Percentiles rank a stretch among this genome's conserved stretches.
These are phyloP conservation scores for Candida caryicola DNA, from an alignment of 805 yeast genomes.

Conservation along the genomic window DNA sequence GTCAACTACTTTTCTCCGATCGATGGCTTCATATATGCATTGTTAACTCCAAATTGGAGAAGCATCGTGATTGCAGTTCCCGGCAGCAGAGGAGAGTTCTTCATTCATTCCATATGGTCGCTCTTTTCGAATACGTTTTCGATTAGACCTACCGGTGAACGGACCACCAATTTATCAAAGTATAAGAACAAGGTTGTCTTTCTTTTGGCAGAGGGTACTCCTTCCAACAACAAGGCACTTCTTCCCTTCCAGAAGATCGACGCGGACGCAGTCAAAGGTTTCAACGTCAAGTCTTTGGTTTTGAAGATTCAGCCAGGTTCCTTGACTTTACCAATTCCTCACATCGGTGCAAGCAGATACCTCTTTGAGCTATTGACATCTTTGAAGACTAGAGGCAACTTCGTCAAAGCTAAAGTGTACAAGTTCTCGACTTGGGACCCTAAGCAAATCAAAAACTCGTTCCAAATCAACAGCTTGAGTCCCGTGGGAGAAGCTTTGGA, in stretches of 20 bases:
- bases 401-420: slow-evolving; percentile 28
- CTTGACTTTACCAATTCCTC: slow-evolving; percentile 38
- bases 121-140: slow-evolving; percentile 26
- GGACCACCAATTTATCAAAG: slow-evolving; percentile 19
- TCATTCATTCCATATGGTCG: slow-evolving; percentile 22
- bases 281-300: slow-evolving; percentile 33
- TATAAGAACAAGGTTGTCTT: slow-evolving; percentile 46
- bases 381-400: slow-evolving; percentile 15
- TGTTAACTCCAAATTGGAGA: slow-evolving; percentile 21
- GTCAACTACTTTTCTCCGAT: slow-evolving; percentile 59
- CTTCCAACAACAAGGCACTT: slow-evolving; percentile 78
- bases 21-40: slow-evolving; percentile 41
- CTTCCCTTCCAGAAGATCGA: slow-evolving; percentile 47
- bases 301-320: slow-evolving; percentile 37
- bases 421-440: slow-evolving; percentile 16
- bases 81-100: slow-evolving; percentile 29
- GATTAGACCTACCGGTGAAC: slow-evolving; percentile 7
- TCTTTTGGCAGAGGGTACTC: slow-evolving; percentile 75
- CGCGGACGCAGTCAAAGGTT: slow-evolving; percentile 14
- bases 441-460: slow-evolving; percentile 22
- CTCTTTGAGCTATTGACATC: slow-evolving; percentile 21
- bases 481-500: slow-evolving; percentile 28
- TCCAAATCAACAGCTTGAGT: slow-evolving; percentile 32
- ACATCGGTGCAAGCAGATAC: slow-evolving; percentile 18
- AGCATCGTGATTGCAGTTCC: slow-evolving; percentile 40